Percentiles rank a stretch among this genome's conserved stretches.
phyloP scores from a whole-genome alignment of 2,329 filamentous ascomycete genomes.

The Aspergillus unguis region DNA sequence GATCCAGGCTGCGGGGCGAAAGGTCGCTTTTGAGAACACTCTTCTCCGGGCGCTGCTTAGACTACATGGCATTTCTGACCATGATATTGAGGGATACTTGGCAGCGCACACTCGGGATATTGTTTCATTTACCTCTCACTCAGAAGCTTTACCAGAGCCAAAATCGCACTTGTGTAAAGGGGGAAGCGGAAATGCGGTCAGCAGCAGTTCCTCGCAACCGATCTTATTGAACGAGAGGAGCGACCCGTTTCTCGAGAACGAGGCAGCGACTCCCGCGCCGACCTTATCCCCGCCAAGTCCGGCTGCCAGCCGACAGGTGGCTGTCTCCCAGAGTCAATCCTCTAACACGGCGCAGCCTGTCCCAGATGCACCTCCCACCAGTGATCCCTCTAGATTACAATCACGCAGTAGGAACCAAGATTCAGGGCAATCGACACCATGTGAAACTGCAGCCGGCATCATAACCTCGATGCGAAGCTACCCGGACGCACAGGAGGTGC shows the following conservation, averaged over 20 bases:
- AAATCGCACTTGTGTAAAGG: slow-evolving; percentile 1
- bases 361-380: background rate
- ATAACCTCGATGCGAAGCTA: slow-evolving; percentile 18
- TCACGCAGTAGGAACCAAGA: slow-evolving; percentile 5
- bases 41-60: slow-evolving; percentile 59
- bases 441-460: slow-evolving; percentile 21
- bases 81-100: slow-evolving; percentile 48
- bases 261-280: background rate
- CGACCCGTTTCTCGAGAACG: background rate
- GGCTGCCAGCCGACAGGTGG: background rate
- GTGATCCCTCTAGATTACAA: slow-evolving; percentile 1
- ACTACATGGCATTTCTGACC: slow-evolving; percentile 56
- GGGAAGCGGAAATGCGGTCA: background rate
- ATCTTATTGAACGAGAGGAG: background rate
- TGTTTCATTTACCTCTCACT: background rate
- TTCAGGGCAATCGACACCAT: slow-evolving; percentile 17
- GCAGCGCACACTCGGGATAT: slow-evolving; percentile 4
- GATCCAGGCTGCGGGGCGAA: slow-evolving; percentile 66
- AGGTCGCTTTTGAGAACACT: slow-evolving; percentile 67
- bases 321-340: background rate
- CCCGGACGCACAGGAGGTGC: slow-evolving; percentile 15
- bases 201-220: background rate
- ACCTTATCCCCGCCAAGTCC: background rate
- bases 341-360: background rate
- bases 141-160: background rate